phyloP scores from a whole-genome alignment of 1,284 basidiomycete species.

The Boletus mariae region DNA sequence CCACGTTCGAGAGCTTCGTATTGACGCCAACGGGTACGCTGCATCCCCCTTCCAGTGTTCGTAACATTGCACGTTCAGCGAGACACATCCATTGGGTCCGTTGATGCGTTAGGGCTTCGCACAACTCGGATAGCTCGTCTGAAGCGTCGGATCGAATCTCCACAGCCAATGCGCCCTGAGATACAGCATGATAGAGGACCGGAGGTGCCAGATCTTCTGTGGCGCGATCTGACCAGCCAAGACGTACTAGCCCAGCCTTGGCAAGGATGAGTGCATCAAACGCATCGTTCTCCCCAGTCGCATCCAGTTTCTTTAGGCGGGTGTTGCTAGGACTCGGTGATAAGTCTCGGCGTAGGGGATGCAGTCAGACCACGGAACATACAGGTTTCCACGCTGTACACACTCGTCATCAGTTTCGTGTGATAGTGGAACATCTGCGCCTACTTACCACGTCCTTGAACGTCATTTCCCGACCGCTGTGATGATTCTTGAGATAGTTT shows the following conservation, averaged over 20 bases:
- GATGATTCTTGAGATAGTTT: slow-evolving; percentile 65
- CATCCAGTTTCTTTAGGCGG: slow-evolving; percentile 89
- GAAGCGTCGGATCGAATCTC: slow-evolving; percentile 80
- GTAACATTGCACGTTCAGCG: slow-evolving; percentile 85
- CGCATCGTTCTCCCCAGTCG: slow-evolving; percentile 59
- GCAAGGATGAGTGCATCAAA: slow-evolving; percentile 93
- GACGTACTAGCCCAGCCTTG: slow-evolving; percentile 87
- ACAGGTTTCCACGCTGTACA: slow-evolving; percentile 76
- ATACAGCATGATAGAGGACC: slow-evolving; percentile 84
- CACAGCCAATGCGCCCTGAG: slow-evolving; percentile 89
- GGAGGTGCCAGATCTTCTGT: slow-evolving; percentile 77
- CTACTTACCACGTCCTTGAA: slow-evolving; percentile 87
- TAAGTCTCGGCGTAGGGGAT: slow-evolving; percentile 8
- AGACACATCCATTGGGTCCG: slow-evolving; percentile 71
- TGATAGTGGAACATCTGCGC: slow-evolving; percentile 1
- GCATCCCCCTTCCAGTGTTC: slow-evolving; percentile 92
- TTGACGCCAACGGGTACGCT: slow-evolving; percentile 94
- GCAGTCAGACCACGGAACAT: slow-evolving; percentile 17
- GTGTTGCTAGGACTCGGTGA: slow-evolving; percentile 59
- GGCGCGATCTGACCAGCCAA: slow-evolving; percentile 75
- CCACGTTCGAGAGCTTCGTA: slow-evolving; percentile 40
- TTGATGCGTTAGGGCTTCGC: slow-evolving; percentile 69
- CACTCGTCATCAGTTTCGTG: slow-evolving; percentile 4
- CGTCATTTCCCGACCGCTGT: slow-evolving; percentile 41
- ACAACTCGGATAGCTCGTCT: slow-evolving; percentile 56